Conservation (phyloP, 192 early-diverging fungal species). For the Pilaira anomala region DNA sequence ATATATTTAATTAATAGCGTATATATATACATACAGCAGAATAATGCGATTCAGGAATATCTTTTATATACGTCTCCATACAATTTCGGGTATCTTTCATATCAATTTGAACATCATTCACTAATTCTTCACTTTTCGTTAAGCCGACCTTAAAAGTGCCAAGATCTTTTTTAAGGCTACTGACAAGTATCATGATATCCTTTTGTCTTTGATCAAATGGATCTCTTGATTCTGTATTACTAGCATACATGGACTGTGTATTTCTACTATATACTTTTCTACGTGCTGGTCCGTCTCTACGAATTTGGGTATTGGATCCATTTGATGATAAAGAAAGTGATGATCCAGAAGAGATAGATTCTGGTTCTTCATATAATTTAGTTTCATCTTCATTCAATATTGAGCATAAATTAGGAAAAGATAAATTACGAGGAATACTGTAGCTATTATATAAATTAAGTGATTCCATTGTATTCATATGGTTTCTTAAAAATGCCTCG, state of each 20-base stretch:
- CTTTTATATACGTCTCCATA: conserved; percentile 29
- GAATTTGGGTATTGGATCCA: background rate
- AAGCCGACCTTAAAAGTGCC: conserved; percentile 7
- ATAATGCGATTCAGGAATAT: conserved; percentile 33
- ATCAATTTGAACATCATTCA: conserved; percentile 25
- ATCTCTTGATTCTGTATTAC: conserved; percentile 8
- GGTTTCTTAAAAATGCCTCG: conserved; percentile 9
- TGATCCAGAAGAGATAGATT: no score
- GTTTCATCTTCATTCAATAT: background rate
- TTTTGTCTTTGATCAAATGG: conserved; percentile 30
- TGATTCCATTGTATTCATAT: background rate
- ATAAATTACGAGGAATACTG: background rate
- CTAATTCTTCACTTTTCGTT: conserved; percentile 18
- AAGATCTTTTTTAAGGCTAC: conserved; percentile 12
- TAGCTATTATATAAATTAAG: conserved; percentile 5
- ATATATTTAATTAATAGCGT: background rate
- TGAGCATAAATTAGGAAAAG: background rate
- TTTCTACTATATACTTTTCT: background rate
- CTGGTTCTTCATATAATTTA: no score
- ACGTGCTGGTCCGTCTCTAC: background rate
- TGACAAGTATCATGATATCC: conserved; percentile 1
- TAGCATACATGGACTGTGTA: conserved; percentile 17
- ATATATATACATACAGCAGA: conserved; percentile 21
- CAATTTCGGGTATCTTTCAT: conserved; percentile 19
- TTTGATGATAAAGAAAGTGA: background rate